Evolutionary conservation across 1,139 yeast genomes (phyloP), one percentile per base, ranked within the genome.

Genomic region (Maudiozyma humilis): DNA sequence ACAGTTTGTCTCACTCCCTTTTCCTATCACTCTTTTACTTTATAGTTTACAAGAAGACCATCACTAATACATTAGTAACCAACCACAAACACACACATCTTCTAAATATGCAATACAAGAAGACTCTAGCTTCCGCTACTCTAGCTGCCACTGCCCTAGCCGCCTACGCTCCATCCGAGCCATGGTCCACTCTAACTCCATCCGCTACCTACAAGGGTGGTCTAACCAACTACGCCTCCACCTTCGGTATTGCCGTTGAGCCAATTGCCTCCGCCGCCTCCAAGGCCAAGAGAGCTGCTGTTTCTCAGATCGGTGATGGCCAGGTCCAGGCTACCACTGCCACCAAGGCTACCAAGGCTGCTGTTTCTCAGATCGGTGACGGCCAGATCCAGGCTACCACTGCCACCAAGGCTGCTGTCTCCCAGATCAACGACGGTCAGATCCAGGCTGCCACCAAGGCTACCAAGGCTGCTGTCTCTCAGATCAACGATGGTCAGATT

Each of bases 111-210:
- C 66, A 60, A 57, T 55, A 56, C 55, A 58, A 54, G 38, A 52
- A 55, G 34, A 50, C 62, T 48, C 40, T 61, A 47, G 49, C 59
- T 33, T 33, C 57, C 37, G 60, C 64, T 42, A 53, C 64, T 40
- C 38, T 54, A 36, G 47, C 55, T 43, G 68, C 76, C 44, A 53
- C 73, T 47, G 44, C 44, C 16, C 17, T 77, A 61, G 76, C 89
- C 60, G 80, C 86, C 58, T 70, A 73, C 62, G 74, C 78, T 65
- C 82, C 88, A 63, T 63, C 83, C 48, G 82, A 78, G 54, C 82
- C 89, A 57, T 79, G 85, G 78, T 70, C 86, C 33, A 78, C 87
- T 44, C 71, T 81, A 64, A 80, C 86, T 37, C 88, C 89, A 53
- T 52, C 68, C 39, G 73, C 71, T 36, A 68, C 79, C 36, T 75